Conservation (phyloP, 805 yeast species). For the Metschnikowia shivogae region DNA sequence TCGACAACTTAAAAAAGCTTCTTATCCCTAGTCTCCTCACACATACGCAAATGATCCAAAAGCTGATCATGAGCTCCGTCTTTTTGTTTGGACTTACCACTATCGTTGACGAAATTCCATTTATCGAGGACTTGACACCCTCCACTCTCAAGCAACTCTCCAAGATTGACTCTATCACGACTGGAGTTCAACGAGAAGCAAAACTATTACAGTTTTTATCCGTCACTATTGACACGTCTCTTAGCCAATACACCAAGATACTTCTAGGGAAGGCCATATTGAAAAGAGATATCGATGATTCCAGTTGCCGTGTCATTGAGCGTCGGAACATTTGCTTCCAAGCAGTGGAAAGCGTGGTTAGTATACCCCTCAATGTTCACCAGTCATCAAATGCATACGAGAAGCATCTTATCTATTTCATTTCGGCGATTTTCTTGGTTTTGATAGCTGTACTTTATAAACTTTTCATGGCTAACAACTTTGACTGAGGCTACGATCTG, state of each 20-base stretch:
- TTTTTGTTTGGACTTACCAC: slow-evolving; percentile 29
- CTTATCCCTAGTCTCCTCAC: slow-evolving; percentile 32
- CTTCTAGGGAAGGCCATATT: slow-evolving; percentile 40
- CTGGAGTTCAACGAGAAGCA: slow-evolving; percentile 35
- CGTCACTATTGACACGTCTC: slow-evolving; percentile 29
- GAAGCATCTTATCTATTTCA: slow-evolving; percentile 22
- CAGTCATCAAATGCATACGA: slow-evolving; percentile 21
- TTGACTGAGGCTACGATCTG: not conserved
- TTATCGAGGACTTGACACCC: slow-evolving; percentile 21
- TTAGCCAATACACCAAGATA: slow-evolving; percentile 34
- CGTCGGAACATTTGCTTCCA: slow-evolving; percentile 37
- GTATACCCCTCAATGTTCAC: slow-evolving; percentile 38
- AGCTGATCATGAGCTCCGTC: slow-evolving; percentile 23
- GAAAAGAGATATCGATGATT: slow-evolving; percentile 26
- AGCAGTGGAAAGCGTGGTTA: slow-evolving; percentile 41
- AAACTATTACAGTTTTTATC: slow-evolving; percentile 27
- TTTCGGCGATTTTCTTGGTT: slow-evolving; percentile 23
- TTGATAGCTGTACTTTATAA: slow-evolving; percentile 26
- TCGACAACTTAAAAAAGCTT: slow-evolving; percentile 36
- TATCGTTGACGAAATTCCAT: slow-evolving; percentile 25
- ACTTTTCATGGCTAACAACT: slow-evolving; percentile 19
- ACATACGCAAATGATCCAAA: slow-evolving; percentile 29
- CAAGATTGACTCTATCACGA: slow-evolving; percentile 36
- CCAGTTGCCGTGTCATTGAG: slow-evolving; percentile 31
- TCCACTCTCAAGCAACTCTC: slow-evolving; percentile 26